These are phyloP conservation scores for Trichoderma polysporum DNA, from an alignment of 2,329 filamentous ascomycete species.

Conservation along the genomic window DNA sequence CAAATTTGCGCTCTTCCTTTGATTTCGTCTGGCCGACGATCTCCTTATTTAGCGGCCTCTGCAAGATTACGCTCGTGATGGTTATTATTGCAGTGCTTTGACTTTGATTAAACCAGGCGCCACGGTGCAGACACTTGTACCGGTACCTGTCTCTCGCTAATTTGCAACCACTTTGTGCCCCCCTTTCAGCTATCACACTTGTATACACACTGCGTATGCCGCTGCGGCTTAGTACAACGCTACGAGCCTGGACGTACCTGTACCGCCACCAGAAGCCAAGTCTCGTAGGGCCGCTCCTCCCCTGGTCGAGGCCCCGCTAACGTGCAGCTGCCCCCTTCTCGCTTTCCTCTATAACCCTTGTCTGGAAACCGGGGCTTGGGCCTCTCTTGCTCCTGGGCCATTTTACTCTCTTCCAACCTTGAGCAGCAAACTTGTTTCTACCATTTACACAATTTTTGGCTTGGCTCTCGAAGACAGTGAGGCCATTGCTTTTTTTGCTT, in stretches of 20 bases:
- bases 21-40: constrained; percentile 12
- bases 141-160: background rate
- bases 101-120: constrained; percentile 9
- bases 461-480: background rate
- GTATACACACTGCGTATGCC: too few species aligned
- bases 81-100: constrained; percentile 12
- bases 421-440: background rate
- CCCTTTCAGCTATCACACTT: background rate
- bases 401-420: constrained; percentile 17
- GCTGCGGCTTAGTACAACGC: background rate
- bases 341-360: constrained; percentile 16
- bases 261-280: background rate
- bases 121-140: background rate
- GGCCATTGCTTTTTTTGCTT: background rate
- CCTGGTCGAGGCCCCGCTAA: constrained; percentile 9
- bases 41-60: constrained; percentile 11
- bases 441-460: constrained; percentile 3
- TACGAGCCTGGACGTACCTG: background rate
- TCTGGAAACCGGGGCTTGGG: constrained; percentile 7
- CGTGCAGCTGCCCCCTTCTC: constrained; percentile 18
- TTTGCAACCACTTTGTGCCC: background rate
- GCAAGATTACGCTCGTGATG: constrained; percentile 19
- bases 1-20: background rate
- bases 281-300: constrained; percentile 9
- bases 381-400: constrained; percentile 17